Percentiles rank a stretch among this genome's conserved stretches.
These are phyloP conservation scores for Penicillium canescens DNA, from an alignment of 495 filamentous ascomycete species.

Conservation along the genomic window DNA sequence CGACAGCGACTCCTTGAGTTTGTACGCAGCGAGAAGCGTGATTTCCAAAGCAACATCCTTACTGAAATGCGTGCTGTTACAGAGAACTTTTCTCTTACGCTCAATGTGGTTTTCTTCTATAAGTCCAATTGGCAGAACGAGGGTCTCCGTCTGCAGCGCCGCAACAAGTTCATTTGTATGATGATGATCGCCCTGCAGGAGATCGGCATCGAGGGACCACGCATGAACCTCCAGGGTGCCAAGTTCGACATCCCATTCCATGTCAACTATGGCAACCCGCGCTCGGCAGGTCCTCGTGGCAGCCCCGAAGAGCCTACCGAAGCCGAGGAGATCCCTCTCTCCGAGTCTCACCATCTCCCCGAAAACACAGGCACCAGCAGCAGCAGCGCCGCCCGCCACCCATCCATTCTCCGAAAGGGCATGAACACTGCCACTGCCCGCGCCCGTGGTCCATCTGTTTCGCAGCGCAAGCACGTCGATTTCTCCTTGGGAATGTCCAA, in stretches of 20 bases:
- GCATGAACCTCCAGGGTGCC: constrained; percentile 70
- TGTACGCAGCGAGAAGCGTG: constrained; percentile 81
- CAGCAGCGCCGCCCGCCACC: constrained; percentile 32
- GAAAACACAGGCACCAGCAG: constrained; percentile 30
- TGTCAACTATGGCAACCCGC: constrained; percentile 42
- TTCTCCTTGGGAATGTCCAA: constrained; percentile 72
- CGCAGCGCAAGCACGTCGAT: constrained; percentile 67
- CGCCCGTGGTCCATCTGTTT: constrained; percentile 54
- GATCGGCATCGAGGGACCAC: constrained; percentile 85
- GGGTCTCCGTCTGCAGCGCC: constrained; percentile 79
- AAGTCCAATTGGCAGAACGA: constrained; percentile 96
- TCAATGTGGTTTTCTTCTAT: constrained; percentile 98
- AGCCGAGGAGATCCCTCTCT: constrained; percentile 16
- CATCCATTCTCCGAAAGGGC: constrained; percentile 57
- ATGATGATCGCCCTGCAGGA: constrained; percentile 85
- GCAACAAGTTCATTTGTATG: constrained; percentile 94
- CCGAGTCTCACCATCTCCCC: constrained; percentile 15
- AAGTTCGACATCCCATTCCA: constrained; percentile 61
- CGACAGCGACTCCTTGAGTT: constrained; percentile 83
- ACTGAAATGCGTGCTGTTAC: constrained; percentile 76
- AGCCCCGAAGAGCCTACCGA: constrained; percentile 14
- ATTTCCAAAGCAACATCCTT: constrained; percentile 87
- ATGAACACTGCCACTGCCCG: constrained; percentile 43
- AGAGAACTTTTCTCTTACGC: constrained; percentile 69
- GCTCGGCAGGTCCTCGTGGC: constrained; percentile 14